Evolutionary conservation across 1,139 yeast species (phyloP), one percentile per base, ranked within the genome.

Genomic region (Scheffersomyces lignicola): DNA sequence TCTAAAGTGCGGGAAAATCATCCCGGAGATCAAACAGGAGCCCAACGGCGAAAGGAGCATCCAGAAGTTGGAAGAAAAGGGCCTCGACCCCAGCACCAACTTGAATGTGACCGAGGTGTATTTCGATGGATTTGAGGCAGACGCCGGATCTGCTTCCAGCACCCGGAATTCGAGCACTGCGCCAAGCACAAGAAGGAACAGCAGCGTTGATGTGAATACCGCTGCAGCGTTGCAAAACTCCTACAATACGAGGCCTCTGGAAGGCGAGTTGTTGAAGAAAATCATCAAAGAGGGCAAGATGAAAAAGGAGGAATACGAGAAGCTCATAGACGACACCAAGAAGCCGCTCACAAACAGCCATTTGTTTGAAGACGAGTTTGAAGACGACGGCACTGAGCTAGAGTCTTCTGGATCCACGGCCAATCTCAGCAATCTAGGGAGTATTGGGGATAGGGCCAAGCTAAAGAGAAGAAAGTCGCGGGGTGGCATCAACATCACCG

Each of bases 1-100:
- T 0, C 59, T 80, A 39, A 70, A 67, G 26, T 85, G 92, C 55
- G 92, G 90, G 17, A 74, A 69, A 24, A 65, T 79, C 1, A 52
- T 82, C 17, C 76, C 78, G 0, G 75, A 69, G 21, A 68, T 65
- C 12, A 80, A 77, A 38, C 89, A 82, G 51, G 86, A 82, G 45
- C 73, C 73, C 13, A 72, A 68, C 37, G 83, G 85, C 0, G 45
- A 73, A 28, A 62, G 62, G 5, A 71, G 78, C 23, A 45, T 77
- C 13, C 56, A 59, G 32, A 65, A 60, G 35, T 60, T 82, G 42
- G 57, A 58, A 40, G 61, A 59, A 12, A 63, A 71, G 40, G 56
- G 58, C 10, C 40, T 70, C 31, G 73, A 72, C 44, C 73, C 76
- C 1, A 57, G 54, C 37, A 61, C 54, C 39, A 63, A 65, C 41